These are phyloP conservation scores for Chlamydomonas sp. DNA, from an alignment of 139 green algal species.

Conservation along the genomic window DNA sequence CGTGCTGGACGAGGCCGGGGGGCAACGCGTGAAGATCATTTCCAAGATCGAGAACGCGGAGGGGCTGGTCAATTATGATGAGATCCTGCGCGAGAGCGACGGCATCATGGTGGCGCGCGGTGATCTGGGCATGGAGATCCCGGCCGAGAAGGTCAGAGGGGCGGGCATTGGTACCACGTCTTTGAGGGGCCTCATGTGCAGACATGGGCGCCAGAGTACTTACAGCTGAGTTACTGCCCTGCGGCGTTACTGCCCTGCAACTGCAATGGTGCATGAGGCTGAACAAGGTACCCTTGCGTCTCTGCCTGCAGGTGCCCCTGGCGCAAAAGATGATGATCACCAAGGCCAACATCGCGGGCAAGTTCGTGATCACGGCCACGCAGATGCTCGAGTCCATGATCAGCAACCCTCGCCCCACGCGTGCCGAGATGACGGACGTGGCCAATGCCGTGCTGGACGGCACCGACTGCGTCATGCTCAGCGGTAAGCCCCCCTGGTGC, in stretches of 20 bases:
- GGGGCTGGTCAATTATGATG: conserved; percentile 55
- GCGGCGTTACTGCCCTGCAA: not conserved
- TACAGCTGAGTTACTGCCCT: not conserved
- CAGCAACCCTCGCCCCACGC: conserved; percentile 66
- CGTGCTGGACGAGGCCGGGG: conserved; percentile 67
- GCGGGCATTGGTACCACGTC: not conserved
- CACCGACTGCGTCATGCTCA: conserved; percentile 85
- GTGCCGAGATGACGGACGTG: conserved; percentile 86
- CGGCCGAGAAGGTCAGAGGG: conserved; percentile 57
- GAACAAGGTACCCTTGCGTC: not conserved
- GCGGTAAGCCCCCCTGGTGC: conserved; percentile 32
- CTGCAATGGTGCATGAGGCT: not conserved
- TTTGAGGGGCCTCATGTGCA: too few relatives aligned
- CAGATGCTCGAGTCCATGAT: conserved; percentile 68
- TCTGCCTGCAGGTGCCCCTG: conserved; percentile 46
- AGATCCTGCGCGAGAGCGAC: conserved; percentile 70
- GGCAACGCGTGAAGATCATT: conserved; percentile 66
- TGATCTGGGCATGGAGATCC: conserved; percentile 77
- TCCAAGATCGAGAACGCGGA: conserved; percentile 70
- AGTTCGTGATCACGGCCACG: conserved; percentile 62
- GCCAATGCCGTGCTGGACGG: conserved; percentile 84
- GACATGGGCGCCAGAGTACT: too few relatives aligned
- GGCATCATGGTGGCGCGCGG: conserved; percentile 76
- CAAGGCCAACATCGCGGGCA: conserved; percentile 73
- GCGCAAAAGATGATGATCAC: conserved; percentile 78